Evolutionary conservation across 2,329 filamentous ascomycete species (phyloP).

Genomic region (Cordyceps javanica): DNA sequence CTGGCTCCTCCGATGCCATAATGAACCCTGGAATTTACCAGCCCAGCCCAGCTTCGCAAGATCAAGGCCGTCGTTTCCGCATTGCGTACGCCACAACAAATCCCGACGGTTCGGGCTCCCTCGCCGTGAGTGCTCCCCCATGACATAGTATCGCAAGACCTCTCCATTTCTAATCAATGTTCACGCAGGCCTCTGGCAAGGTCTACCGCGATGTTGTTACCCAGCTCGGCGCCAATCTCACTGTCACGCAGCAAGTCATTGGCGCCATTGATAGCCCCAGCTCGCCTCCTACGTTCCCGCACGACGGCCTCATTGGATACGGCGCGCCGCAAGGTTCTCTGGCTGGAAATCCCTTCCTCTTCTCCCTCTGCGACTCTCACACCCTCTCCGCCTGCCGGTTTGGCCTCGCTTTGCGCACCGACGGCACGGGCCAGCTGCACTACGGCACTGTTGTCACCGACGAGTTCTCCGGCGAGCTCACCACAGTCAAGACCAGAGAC

Average conservation of each 20-base stretch:
- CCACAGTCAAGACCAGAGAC: neutral
- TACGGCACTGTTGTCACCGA: slow-evolving; percentile 16
- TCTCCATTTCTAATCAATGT: neutral
- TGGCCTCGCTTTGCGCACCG: slow-evolving; percentile 16
- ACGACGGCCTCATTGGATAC: slow-evolving; percentile 18
- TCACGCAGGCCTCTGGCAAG: slow-evolving; percentile 14
- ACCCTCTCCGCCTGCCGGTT: slow-evolving; percentile 18
- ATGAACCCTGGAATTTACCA: slow-evolving; percentile 18
- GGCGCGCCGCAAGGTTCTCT: slow-evolving; percentile 12
- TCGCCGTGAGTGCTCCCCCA: slow-evolving; percentile 8
- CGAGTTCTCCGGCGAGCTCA: slow-evolving; percentile 12
- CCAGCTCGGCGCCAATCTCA: slow-evolving; percentile 16
- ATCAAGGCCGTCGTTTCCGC: slow-evolving; percentile 10
- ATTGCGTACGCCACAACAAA: slow-evolving; percentile 18
- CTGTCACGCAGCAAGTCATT: slow-evolving; percentile 14
- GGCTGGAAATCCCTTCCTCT: slow-evolving; percentile 13
- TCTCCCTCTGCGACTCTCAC: slow-evolving; percentile 16
- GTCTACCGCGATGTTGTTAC: slow-evolving; percentile 16
- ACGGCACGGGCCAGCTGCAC: slow-evolving; percentile 17
- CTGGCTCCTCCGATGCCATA: slow-evolving; percentile 17
- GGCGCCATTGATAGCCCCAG: slow-evolving; percentile 14
- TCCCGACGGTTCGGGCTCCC: slow-evolving; percentile 15
- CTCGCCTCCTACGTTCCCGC: slow-evolving; percentile 15
- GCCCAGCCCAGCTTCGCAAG: slow-evolving; percentile 9
- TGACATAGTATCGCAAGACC: neutral